Base-by-base conservation (phyloP, 2,329 filamentous ascomycete species). In the Alternaria gansuensis region DNA sequence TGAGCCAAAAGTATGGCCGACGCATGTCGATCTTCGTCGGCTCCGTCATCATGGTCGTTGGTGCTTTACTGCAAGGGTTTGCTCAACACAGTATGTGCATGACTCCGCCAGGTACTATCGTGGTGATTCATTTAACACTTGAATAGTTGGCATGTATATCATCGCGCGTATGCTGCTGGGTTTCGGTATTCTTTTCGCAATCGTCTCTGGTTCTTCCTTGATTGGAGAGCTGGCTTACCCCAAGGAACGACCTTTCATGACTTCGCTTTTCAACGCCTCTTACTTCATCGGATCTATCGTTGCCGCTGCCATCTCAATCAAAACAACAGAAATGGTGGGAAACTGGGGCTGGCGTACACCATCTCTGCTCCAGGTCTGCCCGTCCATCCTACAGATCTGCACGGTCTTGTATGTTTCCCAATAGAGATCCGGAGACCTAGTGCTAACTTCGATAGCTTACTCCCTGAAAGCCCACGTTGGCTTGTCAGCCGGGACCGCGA, bases 171-270 rank as follows among this genome's bases (percentile, higher is more conserved):
- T 86, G 57, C 77, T 88, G 26, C 82, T 88, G n/a, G 86, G 86
- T 14, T 82, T 84, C 24, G 86, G 86, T n/a, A 85, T 88, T 46
- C 82, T 84, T 0, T 86, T 85, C 63, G 83, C 82, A 59, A 87
- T 87, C 60, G 83, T 87, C 33, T 82, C 84, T 2, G 85, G 83
- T 4, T 84, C 85, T 1, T 81, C 83, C 33, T 75, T 88, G 49
- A 84, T 88, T 28, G 85, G 85, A 73, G 86, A 88, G 68, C 76
- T 88, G 26, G 85, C 81, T 1, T 83, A 88, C 67, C 86, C 86
- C 3, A 87, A 86, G 69, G 85, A 88, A 72, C 83, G 86, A 60
- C 79, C 85, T 0, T 78, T 84, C n/a, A 65, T 88, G 52, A 88
- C 85, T 1, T 86, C 84, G 6, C 76, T 87, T 1, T 88, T 88